A percentile compares a stretch with the other conserved stretches of the same genome.
phyloP scores from a whole-genome alignment of 192 early-diverging fungal genomes.

The Coemansia sp. region DNA sequence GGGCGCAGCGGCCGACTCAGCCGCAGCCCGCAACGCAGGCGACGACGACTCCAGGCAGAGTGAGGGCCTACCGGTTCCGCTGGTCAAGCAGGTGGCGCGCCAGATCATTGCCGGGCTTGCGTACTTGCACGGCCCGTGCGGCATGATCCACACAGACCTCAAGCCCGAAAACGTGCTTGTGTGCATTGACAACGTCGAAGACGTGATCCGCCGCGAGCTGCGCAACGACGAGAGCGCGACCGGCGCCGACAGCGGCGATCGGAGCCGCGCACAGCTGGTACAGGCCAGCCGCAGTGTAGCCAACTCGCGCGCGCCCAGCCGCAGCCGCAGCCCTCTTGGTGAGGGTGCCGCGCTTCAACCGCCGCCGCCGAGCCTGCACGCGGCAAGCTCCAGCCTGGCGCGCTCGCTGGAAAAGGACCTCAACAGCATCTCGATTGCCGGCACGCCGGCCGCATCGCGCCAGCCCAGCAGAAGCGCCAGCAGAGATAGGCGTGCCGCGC shows the following conservation, averaged over 20 bases:
- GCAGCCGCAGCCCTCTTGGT: slow-evolving; percentile 11
- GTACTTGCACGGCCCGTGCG: slow-evolving; percentile 91
- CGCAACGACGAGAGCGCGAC: slow-evolving; percentile 16
- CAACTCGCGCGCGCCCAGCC: slow-evolving; percentile 54
- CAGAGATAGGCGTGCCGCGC: neutral
- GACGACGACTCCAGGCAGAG: slow-evolving; percentile 29
- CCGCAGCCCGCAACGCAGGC: neutral
- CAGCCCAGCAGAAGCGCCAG: neutral
- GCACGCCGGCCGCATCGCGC: slow-evolving; percentile 26
- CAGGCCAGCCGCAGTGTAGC: slow-evolving; percentile 54
- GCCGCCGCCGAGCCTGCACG: neutral
- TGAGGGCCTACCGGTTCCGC: slow-evolving; percentile 76
- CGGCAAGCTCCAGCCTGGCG: slow-evolving; percentile 8
- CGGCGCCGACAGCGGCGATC: neutral
- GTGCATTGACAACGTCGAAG: slow-evolving; percentile 86
- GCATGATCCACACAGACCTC: slow-evolving; percentile 97
- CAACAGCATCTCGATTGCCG: slow-evolving; percentile 67
- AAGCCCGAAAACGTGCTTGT: slow-evolving; percentile 98
- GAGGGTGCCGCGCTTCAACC: neutral
- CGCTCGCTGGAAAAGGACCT: slow-evolving; percentile 64
- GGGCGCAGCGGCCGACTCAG: slow-evolving; percentile 1
- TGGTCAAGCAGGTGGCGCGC: slow-evolving; percentile 89
- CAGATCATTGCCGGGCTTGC: slow-evolving; percentile 92
- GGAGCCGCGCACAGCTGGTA: slow-evolving; percentile 18
- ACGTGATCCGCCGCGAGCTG: slow-evolving; percentile 63